Percentiles rank a stretch among this genome's conserved stretches.
These are phyloP conservation scores for Carpediemonas membranifera DNA, from an alignment of 78 protist genomes.

Conservation along the genomic window DNA sequence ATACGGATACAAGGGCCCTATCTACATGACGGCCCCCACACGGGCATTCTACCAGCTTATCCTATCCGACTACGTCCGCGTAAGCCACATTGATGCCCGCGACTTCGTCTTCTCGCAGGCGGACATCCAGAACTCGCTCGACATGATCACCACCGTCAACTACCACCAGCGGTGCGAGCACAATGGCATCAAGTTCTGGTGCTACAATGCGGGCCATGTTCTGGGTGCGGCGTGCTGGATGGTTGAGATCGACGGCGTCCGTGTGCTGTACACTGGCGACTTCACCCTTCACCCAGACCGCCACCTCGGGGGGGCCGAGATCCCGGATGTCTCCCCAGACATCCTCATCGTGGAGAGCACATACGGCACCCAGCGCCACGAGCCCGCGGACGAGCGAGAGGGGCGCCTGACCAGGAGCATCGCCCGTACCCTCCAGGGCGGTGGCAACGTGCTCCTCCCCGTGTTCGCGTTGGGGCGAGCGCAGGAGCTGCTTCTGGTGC, in stretches of 20 bases:
- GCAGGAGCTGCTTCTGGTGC: slow-evolving; percentile 84
- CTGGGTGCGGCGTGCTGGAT: slow-evolving; percentile 89
- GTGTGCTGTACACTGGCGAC: slow-evolving; percentile 85
- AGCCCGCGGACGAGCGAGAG: slow-evolving; percentile 79
- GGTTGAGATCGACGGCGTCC: slow-evolving; percentile 76
- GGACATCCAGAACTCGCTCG: too few relatives aligned
- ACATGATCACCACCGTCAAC: slow-evolving; percentile 50
- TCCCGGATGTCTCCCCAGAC: slow-evolving; percentile 42
- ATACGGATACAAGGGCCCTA: slow-evolving; percentile 59
- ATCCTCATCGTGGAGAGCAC: not conserved
- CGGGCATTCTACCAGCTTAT: slow-evolving; percentile 64
- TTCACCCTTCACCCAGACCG: slow-evolving; percentile 79
- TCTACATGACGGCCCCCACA: slow-evolving; percentile 92
- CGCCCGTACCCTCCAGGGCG: slow-evolving; percentile 65
- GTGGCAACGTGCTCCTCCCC: slow-evolving; percentile 76
- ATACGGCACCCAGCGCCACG: slow-evolving; percentile 16
- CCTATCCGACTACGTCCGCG: slow-evolving; percentile 58
- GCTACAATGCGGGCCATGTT: slow-evolving; percentile 89
- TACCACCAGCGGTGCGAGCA: slow-evolving; percentile 57
- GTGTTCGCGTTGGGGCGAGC: slow-evolving; percentile 90
- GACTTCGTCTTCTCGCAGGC: too few relatives aligned
- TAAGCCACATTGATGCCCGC: too few relatives aligned
- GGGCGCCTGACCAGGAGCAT: slow-evolving; percentile 57
- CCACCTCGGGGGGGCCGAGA: slow-evolving; percentile 85
- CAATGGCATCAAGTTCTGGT: slow-evolving; percentile 44